A percentile compares a stretch with the other conserved stretches of the same genome.
phyloP scores from a whole-genome alignment of 805 yeast genomes.

The Candida pini region DNA sequence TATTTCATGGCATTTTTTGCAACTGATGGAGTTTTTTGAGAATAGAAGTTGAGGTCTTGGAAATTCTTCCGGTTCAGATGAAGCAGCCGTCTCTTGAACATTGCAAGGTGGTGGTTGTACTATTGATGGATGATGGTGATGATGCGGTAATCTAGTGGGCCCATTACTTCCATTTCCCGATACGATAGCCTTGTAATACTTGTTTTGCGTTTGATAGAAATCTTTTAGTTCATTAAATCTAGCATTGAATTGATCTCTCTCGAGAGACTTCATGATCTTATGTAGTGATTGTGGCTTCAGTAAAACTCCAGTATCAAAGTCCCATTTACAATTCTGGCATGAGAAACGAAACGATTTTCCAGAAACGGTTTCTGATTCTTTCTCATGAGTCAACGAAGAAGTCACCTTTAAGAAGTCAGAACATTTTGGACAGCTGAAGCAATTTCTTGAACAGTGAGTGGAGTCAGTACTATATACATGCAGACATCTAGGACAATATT shows the following conservation, averaged over 20 bases:
- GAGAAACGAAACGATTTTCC: conserved; percentile 34
- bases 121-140: no score
- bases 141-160: no score
- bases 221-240: conserved; percentile 11
- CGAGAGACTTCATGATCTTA: conserved; percentile 21
- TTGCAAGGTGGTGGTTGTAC: no score
- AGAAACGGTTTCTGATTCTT: conserved; percentile 7
- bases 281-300: conserved; percentile 36
- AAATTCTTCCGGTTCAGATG: conserved; percentile 1
- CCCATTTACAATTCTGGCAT: conserved; percentile 34
- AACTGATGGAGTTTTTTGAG: conserved; percentile 11
- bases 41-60: conserved; percentile 18
- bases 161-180: conserved; percentile 18
- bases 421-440: conserved; percentile 33
- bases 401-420: conserved; percentile 11
- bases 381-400: conserved; percentile 11
- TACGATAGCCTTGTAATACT: conserved; percentile 12
- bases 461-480: conserved; percentile 4
- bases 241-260: conserved; percentile 3
- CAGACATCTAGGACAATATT: conserved; percentile 27
- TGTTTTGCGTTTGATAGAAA: conserved; percentile 14
- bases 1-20: conserved; percentile 18
- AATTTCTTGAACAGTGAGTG: conserved; percentile 23
- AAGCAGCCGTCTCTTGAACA: no score
- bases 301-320: conserved; percentile 32